A percentile compares a stretch with the other conserved stretches of the same genome.
Evolutionary conservation across 768 basidiomycete genomes (phyloP).

Genomic region (Cyclocybe aegerita): DNA sequence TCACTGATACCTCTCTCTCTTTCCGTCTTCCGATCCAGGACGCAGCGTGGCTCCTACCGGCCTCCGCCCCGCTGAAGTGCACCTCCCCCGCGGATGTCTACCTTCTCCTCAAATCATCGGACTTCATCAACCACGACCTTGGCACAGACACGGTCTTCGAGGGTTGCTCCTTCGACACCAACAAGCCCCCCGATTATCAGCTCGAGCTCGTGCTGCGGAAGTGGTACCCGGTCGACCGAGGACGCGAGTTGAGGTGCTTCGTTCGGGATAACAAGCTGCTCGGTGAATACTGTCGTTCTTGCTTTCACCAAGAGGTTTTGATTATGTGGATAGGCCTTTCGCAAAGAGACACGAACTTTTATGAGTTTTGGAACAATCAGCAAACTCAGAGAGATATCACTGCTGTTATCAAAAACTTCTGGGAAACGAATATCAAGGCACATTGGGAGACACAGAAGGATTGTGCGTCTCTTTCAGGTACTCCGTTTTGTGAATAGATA

Average conservation of each 20-base stretch:
- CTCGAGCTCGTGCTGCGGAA: constrained; percentile 87
- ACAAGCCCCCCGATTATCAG: constrained; percentile 39
- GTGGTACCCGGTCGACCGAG: constrained; percentile 84
- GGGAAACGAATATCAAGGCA: constrained; percentile 63
- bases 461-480: constrained; percentile 50
- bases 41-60: constrained; percentile 86
- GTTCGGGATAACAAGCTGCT: constrained; percentile 70
- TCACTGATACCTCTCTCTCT: neutral
- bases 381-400: constrained; percentile 52
- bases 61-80: constrained; percentile 84
- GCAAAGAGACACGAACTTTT: constrained; percentile 88
- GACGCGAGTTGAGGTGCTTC: constrained; percentile 90
- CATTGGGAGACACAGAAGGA: constrained; percentile 58
- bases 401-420: constrained; percentile 55
- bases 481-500: neutral
- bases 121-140: constrained; percentile 84
- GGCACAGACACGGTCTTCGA: constrained; percentile 61
- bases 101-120: constrained; percentile 88
- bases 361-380: constrained; percentile 78
- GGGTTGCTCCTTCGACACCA: constrained; percentile 40
- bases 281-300: constrained; percentile 45
- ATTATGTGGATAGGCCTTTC: constrained; percentile 59
- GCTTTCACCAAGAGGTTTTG: neutral
- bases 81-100: constrained; percentile 89
- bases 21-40: constrained; percentile 51